Conservation (phyloP, 495 filamentous ascomycete genomes). For the Jackrogersella multiformis region DNA sequence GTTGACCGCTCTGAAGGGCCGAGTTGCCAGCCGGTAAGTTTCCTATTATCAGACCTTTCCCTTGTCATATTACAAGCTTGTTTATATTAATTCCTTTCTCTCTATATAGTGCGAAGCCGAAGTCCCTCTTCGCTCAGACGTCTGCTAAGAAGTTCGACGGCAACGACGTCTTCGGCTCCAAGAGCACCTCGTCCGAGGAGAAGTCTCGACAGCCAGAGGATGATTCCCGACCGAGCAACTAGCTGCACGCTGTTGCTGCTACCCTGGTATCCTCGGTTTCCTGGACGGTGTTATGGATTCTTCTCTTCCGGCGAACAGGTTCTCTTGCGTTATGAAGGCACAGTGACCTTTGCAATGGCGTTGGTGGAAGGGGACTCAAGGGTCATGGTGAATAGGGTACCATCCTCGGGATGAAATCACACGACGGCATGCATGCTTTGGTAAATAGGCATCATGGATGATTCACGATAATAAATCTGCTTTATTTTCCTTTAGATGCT, state of each 20-base stretch:
- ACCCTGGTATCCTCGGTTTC: conserved; percentile 12
- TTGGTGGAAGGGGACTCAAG: conserved; percentile 25
- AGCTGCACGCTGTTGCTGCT: neutral
- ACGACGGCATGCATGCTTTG: conserved; percentile 9
- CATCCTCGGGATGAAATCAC: neutral
- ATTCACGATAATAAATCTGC: conserved; percentile 29
- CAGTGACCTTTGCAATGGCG: conserved; percentile 21
- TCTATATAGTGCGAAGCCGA: conserved; percentile 63
- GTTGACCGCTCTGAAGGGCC: conserved; percentile 81
- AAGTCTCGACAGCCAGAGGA: neutral
- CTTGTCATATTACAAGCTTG: neutral
- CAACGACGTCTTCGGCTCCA: conserved; percentile 44
- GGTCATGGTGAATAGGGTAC: conserved; percentile 8
- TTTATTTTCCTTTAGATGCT: neutral
- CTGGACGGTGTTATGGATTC: conserved; percentile 4
- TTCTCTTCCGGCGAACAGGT: conserved; percentile 6
- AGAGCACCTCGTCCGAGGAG: conserved; percentile 13
- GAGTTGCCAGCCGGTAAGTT: conserved; percentile 76
- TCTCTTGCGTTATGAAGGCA: conserved; percentile 9
- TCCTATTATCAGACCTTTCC: neutral
- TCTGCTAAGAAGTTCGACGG: conserved; percentile 64
- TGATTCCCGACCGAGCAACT: neutral
- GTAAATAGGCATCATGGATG: conserved; percentile 24
- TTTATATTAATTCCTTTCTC: neutral
- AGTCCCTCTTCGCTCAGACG: conserved; percentile 70